Evolutionary conservation across 1,284 basidiomycete genomes (phyloP), one percentile per base, ranked within the genome.

Genomic region (Ceraceosorus guamensis): DNA sequence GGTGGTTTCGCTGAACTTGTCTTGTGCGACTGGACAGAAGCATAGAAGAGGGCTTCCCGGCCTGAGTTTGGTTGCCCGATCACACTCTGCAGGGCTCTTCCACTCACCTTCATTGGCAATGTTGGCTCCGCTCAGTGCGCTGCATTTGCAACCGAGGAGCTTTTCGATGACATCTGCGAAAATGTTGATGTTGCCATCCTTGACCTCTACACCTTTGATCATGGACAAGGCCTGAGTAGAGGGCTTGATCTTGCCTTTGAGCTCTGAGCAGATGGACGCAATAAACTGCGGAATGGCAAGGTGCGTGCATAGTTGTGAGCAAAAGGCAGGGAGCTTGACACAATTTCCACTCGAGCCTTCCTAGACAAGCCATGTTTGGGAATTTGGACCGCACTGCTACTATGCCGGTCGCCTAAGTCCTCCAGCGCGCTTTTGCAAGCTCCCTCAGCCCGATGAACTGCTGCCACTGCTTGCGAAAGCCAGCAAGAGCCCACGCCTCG

Each of bases 81-180:
- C 39, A 14, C 46, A 48, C 13, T 18, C 13, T 16, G 16, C 33
- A 16, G 24, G 24, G 24, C 24, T 24, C 24, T 24, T 24, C 24
- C 24, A 63, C 61, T 64, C 70, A 62, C 71, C 79, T 66, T 83
- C 82, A 57, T 82, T 78, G 37, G 82, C 82, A 52, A 83, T 83
- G 75, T 83, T 83, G 35, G 82, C 82, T 5, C 82, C 82, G 39
- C 78, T 80, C 3, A 83, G 68, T 2, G 82, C 82, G 0, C 79
- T 79, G 62, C 80, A 81, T 7, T 79, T 78, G 35, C 80, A 78
- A 13, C 77, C 77, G 39, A 83, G 75, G 60, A 79, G 77, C 35
- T 77, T 73, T 67, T 81, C 78, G 62, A 84, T 83, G 34, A 83
- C 75, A 59, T 80, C 79, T 13, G 82, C 79, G 68, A 82, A 83